These are phyloP conservation scores for Candida vaughaniae DNA, from an alignment of 805 yeast genomes.

Conservation along the genomic window DNA sequence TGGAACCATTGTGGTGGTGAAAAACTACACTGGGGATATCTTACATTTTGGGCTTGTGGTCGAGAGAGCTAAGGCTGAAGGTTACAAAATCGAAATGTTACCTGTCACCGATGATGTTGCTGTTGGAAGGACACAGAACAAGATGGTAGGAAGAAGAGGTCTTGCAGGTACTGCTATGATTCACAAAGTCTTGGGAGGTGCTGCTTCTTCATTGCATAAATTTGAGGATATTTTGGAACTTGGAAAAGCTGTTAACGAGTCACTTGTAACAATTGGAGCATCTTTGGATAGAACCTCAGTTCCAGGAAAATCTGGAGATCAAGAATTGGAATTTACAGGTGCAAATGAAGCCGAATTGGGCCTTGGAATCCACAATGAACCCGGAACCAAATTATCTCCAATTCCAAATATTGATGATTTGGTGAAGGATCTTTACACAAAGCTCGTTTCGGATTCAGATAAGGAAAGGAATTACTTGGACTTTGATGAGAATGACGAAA, in stretches of 20 bases:
- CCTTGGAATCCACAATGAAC: conserved; percentile 95
- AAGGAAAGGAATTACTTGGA: conserved; percentile 78
- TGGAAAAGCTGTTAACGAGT: conserved; percentile 61
- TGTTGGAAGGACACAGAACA: conserved; percentile 86
- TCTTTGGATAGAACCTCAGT: conserved; percentile 87
- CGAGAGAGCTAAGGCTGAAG: conserved; percentile 80
- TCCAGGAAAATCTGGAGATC: conserved; percentile 61
- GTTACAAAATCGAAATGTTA: conserved; percentile 68
- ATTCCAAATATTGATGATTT: conserved; percentile 71
- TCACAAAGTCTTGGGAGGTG: conserved; percentile 84
- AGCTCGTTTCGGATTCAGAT: conserved; percentile 62
- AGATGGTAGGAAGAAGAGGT: conserved; percentile 92
- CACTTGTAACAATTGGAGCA: conserved; percentile 83
- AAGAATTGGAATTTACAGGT: conserved; percentile 46
- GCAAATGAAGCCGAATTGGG: conserved; percentile 81
- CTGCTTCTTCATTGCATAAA: conserved; percentile 30
- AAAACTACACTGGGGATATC: conserved; percentile 94
- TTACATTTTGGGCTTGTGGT: conserved; percentile 90
- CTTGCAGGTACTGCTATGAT: conserved; percentile 87
- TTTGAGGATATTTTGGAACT: conserved; percentile 54
- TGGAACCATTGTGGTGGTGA: conserved; percentile 79
- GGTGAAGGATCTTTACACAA: conserved; percentile 54
- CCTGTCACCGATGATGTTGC: conserved; percentile 92
- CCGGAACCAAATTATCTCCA: conserved; percentile 65
- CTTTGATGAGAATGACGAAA: conserved; percentile 62